phyloP scores from a whole-genome alignment of 805 yeast genomes.

The Cyberlindnera maritima region DNA sequence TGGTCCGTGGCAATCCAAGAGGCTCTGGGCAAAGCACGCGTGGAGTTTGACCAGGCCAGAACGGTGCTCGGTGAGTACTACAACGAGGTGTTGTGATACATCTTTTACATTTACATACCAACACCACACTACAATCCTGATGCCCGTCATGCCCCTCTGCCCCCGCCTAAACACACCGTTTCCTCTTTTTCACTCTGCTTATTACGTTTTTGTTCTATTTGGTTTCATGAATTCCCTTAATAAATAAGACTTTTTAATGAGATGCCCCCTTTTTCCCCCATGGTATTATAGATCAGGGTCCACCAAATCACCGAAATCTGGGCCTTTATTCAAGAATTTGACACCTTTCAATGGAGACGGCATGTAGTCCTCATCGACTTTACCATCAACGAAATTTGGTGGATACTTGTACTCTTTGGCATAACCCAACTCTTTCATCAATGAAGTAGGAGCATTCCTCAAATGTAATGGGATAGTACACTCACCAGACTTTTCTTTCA shows the following conservation, averaged over 20 bases:
- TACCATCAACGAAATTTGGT: slow-evolving; percentile 73
- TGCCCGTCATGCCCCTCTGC: slow-evolving; percentile 4
- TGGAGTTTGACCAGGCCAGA: slow-evolving; percentile 49
- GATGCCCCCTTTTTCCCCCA: too few relatives aligned
- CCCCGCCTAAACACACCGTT: neutral
- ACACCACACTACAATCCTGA: neutral
- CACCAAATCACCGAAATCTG: slow-evolving; percentile 49
- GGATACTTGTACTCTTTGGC: slow-evolving; percentile 84
- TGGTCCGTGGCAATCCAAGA: slow-evolving; percentile 43
- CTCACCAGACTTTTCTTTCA: slow-evolving; percentile 54
- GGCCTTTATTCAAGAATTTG: slow-evolving; percentile 47
- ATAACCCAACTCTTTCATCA: slow-evolving; percentile 89
- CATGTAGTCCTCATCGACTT: slow-evolving; percentile 69
- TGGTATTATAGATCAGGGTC: slow-evolving; percentile 42
- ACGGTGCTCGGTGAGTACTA: slow-evolving; percentile 51
- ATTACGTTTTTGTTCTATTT: neutral
- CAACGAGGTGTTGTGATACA: slow-evolving; percentile 30
- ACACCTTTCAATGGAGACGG: slow-evolving; percentile 56
- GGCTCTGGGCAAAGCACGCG: slow-evolving; percentile 51
- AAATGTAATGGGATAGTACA: slow-evolving; percentile 70
- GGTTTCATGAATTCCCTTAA: too few relatives aligned
- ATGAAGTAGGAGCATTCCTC: slow-evolving; percentile 89
- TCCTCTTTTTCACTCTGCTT: neutral
- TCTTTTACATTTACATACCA: neutral
- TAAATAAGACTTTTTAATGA: neutral